Base-by-base conservation (phyloP, 2,329 filamentous ascomycete species). In the Fusarium sp. region DNA sequence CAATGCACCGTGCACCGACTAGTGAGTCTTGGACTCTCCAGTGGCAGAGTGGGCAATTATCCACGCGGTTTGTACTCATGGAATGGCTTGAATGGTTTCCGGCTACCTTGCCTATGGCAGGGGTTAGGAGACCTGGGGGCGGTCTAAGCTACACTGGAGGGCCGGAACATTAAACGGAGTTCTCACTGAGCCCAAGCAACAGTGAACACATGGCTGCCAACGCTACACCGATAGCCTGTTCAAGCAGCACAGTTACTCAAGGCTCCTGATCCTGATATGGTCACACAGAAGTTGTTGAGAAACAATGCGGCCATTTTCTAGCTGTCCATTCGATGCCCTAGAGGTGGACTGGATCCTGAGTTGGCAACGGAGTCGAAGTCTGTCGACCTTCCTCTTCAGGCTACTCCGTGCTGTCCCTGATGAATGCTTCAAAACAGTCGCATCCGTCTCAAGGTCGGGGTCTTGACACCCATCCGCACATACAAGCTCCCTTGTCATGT, bases 341-440 rank as follows among this genome's bases (percentile, higher is more conserved):
- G 14, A 62, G 30, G 54, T 34, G 59, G 45, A 59, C 30, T 50
- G 63, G 36, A 36, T 32, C 39, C 32, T 50, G 65, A 54, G 63
- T 61, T 68, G 54, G 65, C 54, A 67, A 26, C 24, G 22, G 45
- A 39, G 51, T 51, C 15, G 22, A 68, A 28, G 63, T 45, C 57
- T 56, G 28, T 30, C 28, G 59, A 66, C 67, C 70, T 70, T 32
- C 66, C 66, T 50, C 39, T 66, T 70, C 65, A 51, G 58, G 66
- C 52, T 44, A 24, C 47, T 70, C 66, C 67, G 66, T 70, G 41
- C 34, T 34, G 42, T 47, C 39, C 38, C 50, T 39, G 32, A 38
- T 48, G 26, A 30, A 17, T 50, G 50, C 34, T 64, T 57, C 50
- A 63, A 50, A 56, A 64, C 39, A 36, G 57, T 57, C 17, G 42